Conservation (phyloP, 768 basidiomycete genomes). For the Rhizopogon vinicolor region DNA sequence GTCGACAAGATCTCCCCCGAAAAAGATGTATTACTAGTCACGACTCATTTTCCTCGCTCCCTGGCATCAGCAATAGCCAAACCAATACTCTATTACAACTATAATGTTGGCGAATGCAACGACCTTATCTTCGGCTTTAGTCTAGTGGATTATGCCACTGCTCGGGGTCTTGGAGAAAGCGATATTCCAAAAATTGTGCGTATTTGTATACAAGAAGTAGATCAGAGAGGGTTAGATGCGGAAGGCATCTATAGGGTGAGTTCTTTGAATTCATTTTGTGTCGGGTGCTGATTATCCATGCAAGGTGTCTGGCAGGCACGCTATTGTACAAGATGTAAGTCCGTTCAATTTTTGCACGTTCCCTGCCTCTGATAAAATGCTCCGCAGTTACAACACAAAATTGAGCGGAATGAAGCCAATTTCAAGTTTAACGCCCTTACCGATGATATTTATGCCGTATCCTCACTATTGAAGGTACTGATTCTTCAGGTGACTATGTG, state of each 20-base stretch:
- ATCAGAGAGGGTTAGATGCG: constrained; percentile 67
- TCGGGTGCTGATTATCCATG: constrained; percentile 2
- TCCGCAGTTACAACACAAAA: constrained; percentile 72
- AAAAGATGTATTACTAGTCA: constrained; percentile 59
- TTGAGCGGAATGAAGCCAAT: constrained; percentile 75
- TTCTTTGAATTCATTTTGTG: constrained; percentile 1
- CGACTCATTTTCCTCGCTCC: constrained; percentile 53
- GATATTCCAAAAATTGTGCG: constrained; percentile 76
- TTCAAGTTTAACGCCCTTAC: constrained; percentile 67
- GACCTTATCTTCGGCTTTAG: constrained; percentile 90
- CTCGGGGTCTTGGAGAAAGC: constrained; percentile 66
- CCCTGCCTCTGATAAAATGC: constrained; percentile 2
- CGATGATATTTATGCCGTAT: constrained; percentile 81
- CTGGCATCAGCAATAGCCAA: constrained; percentile 64
- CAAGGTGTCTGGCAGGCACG: constrained; percentile 82
- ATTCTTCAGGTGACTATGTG: not conserved
- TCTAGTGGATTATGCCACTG: constrained; percentile 84
- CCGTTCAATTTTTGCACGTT: not conserved
- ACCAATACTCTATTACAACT: constrained; percentile 72
- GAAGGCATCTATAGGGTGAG: constrained; percentile 81
- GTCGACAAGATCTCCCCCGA: constrained; percentile 68
- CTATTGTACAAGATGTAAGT: constrained; percentile 77
- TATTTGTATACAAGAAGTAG: constrained; percentile 80
- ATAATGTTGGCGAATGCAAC: constrained; percentile 76
- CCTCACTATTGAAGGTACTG: constrained; percentile 77